Evolutionary conservation across 345 rosid genomes (phyloP).

Genomic region (Fremontodendron californicum): DNA sequence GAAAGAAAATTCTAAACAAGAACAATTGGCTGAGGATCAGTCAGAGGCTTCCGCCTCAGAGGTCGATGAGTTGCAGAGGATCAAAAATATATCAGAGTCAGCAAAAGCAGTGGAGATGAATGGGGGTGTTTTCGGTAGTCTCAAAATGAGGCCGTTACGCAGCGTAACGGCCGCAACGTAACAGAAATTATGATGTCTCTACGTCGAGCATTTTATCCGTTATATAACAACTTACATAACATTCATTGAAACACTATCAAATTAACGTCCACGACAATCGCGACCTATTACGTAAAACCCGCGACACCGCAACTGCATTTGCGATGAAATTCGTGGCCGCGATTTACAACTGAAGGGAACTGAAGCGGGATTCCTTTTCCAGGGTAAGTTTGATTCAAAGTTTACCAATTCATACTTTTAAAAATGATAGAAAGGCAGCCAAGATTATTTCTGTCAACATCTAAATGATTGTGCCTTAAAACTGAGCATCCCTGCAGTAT

Average conservation of each 20-base stretch:
- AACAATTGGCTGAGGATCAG: slow-evolving; percentile 41
- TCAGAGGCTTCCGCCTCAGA: slow-evolving; percentile 33
- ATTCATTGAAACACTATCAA: too few relatives aligned
- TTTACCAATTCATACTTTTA: background rate
- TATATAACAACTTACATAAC: too few relatives aligned
- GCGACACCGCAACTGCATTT: too few relatives aligned
- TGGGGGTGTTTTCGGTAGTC: slow-evolving; percentile 37
- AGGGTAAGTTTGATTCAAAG: slow-evolving; percentile 2
- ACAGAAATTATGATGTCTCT: too few relatives aligned
- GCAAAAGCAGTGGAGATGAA: slow-evolving; percentile 39
- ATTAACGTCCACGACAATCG: too few relatives aligned
- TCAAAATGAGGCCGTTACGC: too few relatives aligned
- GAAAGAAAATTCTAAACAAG: slow-evolving; percentile 35
- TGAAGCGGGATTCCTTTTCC: slow-evolving; percentile 12
- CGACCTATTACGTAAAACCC: too few relatives aligned
- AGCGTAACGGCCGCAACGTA: too few relatives aligned
- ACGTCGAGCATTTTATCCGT: too few relatives aligned
- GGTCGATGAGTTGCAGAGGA: slow-evolving; percentile 61
- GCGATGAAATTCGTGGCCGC: too few relatives aligned
- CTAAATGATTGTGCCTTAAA: background rate
- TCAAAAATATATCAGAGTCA: slow-evolving; percentile 66
- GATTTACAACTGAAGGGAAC: too few relatives aligned
- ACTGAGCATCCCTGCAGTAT: background rate
- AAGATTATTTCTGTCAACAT: background rate
- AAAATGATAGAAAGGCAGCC: background rate